Evolutionary conservation across 495 filamentous ascomycete species (phyloP), one percentile per base, ranked within the genome.

Genomic region (Pseudevernia furfuracea): DNA sequence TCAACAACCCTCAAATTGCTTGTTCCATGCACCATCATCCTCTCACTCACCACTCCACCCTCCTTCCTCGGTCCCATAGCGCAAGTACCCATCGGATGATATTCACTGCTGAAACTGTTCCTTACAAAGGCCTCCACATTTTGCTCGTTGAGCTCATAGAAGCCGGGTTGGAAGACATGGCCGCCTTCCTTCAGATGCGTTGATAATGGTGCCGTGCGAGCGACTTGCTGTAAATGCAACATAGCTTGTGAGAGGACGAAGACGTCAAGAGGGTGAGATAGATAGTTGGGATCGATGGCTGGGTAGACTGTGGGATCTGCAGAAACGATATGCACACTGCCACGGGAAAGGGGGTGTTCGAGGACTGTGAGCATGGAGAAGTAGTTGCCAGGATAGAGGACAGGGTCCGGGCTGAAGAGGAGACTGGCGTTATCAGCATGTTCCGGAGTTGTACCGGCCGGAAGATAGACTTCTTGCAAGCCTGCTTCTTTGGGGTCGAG

Each of bases 271-370:
- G 78, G 75, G 61, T 86, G 71, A 59, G 77, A 74, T 67, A 82
- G 77, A 68, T 83, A 87, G 23, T 75, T 79, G 1, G 83, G 82
- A 62, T 87, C 79, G 65, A 83, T 80, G 1, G 65, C 46, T 0
- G 84, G 80, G n/a, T 73, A 59, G 7, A 64, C 68, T 1, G 48
- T 53, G 0, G 77, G 64, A 55, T 81, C 71, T 10, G 73, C 44
- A 12, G 76, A 77, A 0, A 68, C 66, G 58, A 85, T 83, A 67
- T 87, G 85, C 58, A 86, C 77, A 46, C 70, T 81, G 7, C 85
- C 85, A 14, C 84, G 80, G 4, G 82, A 82, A 39, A 85, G 80
- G 3, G 84, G 82, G 30, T 82, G 77, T 28, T 77, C 70, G 0
- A 79, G 68, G 32, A 59, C 57, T 0, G 61, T 57, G n/a, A 65